Conservation (phyloP, 148 eudicot genomes). For the Cornus controversa region DNA sequence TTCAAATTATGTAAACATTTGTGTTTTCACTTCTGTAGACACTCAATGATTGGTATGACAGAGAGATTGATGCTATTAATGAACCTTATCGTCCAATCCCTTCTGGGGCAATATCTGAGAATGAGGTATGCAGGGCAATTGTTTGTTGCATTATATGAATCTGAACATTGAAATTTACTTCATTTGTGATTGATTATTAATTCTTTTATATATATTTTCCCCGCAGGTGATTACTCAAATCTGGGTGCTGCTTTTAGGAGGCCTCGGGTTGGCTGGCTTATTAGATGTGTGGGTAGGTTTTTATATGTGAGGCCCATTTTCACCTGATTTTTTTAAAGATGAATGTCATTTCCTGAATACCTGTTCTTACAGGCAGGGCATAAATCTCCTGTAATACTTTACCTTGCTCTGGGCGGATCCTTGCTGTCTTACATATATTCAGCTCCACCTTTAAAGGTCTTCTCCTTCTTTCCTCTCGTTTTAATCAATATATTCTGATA, state of each 20-base stretch:
- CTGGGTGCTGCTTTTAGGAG: constrained; percentile 87
- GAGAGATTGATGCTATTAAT: constrained; percentile 95
- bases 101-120: constrained; percentile 85
- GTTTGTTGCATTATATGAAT: background rate
- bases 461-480: constrained; percentile 7
- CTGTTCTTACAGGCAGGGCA: constrained; percentile 76
- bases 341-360: constrained; percentile 10
- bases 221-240: constrained; percentile 87
- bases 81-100: constrained; percentile 99
- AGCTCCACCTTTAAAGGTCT: constrained; percentile 94
- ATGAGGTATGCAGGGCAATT: constrained; percentile 51
- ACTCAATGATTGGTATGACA: constrained; percentile 96
- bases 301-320: constrained; percentile 7
- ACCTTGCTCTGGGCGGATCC: constrained; percentile 91
- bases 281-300: constrained; percentile 89
- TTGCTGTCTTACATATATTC: constrained; percentile 90
- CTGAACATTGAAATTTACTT: background rate
- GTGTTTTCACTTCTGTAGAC: constrained; percentile 52
- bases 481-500: background rate
- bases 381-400: constrained; percentile 65
- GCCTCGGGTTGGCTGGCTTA: constrained; percentile 78
- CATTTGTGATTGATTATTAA: background rate
- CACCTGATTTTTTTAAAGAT: background rate
- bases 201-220: constrained; percentile 10
- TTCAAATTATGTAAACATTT: constrained; percentile 8